Conservation (phyloP, 371 early-diverging fungal genomes). For the Mucor racemosus region DNA sequence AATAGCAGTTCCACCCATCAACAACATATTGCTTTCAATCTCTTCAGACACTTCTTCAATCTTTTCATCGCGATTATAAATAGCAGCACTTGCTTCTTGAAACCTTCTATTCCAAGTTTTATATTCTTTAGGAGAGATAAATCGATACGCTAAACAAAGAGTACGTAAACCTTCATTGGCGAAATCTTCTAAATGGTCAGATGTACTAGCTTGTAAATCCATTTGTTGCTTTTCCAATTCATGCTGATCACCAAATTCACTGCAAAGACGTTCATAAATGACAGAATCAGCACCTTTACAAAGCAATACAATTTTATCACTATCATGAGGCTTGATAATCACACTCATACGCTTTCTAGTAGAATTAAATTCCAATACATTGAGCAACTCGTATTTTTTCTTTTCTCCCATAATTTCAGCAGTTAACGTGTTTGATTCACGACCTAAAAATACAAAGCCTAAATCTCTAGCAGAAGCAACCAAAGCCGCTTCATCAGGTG, state of each 20-base stretch:
- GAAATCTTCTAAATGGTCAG: conserved; percentile 80
- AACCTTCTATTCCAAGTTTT: conserved; percentile 76
- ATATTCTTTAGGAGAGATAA: conserved; percentile 78
- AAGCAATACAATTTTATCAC: conserved; percentile 79
- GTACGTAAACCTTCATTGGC: conserved; percentile 95
- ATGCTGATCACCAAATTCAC: conserved; percentile 40
- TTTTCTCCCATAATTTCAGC: conserved; percentile 39
- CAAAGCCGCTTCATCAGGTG: conserved; percentile 95
- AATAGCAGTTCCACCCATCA: conserved; percentile 90
- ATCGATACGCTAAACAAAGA: conserved; percentile 82
- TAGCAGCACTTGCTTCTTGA: conserved; percentile 78
- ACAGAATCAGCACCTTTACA: conserved; percentile 98
- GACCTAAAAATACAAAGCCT: conserved; percentile 79
- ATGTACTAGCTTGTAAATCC: conserved; percentile 48
- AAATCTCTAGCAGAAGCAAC: conserved; percentile 86
- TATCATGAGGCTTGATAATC: conserved; percentile 67
- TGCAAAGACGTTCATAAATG: conserved; percentile 79
- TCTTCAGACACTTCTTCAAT: conserved; percentile 82
- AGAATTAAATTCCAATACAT: conserved; percentile 79
- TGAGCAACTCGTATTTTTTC: conserved; percentile 55
- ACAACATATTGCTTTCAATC: conserved; percentile 72
- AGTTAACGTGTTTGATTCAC: conserved; percentile 55
- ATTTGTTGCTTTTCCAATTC: conserved; percentile 26
- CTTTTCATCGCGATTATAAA: conserved; percentile 79
- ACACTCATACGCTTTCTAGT: conserved; percentile 89